These are phyloP conservation scores for Leccinum longicurvipes DNA, from an alignment of 768 basidiomycete genomes.

Conservation along the genomic window DNA sequence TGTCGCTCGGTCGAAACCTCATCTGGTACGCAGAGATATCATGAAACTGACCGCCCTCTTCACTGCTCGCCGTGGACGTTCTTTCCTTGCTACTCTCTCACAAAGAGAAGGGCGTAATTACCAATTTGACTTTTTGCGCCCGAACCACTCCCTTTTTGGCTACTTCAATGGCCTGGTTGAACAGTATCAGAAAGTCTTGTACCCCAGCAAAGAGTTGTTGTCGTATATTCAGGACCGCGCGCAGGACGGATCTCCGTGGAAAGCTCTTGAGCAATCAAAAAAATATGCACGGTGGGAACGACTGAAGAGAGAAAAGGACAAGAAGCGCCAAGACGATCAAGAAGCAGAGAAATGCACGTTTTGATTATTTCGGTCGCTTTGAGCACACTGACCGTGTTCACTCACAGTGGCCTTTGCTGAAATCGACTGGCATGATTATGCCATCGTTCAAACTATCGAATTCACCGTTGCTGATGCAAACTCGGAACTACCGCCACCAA, in stretches of 20 bases:
- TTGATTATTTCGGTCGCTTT: neutral
- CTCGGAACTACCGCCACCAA: conserved; percentile 92
- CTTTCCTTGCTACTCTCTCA: conserved; percentile 82
- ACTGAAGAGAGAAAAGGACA: conserved; percentile 77
- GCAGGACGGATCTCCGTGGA: conserved; percentile 68
- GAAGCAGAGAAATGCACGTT: conserved; percentile 86
- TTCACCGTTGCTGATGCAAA: conserved; percentile 91
- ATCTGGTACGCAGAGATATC: conserved; percentile 61
- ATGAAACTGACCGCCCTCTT: conserved; percentile 96
- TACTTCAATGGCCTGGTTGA: conserved; percentile 98
- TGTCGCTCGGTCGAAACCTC: neutral
- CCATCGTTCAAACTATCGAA: conserved; percentile 96
- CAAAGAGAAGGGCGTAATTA: conserved; percentile 90
- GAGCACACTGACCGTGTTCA: conserved; percentile 3
- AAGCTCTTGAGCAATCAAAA: conserved; percentile 68
- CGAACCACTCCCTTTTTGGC: conserved; percentile 92
- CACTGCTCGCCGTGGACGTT: conserved; percentile 85
- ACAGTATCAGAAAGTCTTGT: conserved; percentile 88
- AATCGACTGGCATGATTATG: conserved; percentile 99
- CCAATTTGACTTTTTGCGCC: conserved; percentile 96
- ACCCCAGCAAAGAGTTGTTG: conserved; percentile 75
- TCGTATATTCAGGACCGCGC: conserved; percentile 68
- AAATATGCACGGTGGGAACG: conserved; percentile 89
- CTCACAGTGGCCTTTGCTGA: conserved; percentile 83
- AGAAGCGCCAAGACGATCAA: conserved; percentile 84